Evolutionary conservation across 495 filamentous ascomycete species (phyloP).

Genomic region (Neurospora sp.): DNA sequence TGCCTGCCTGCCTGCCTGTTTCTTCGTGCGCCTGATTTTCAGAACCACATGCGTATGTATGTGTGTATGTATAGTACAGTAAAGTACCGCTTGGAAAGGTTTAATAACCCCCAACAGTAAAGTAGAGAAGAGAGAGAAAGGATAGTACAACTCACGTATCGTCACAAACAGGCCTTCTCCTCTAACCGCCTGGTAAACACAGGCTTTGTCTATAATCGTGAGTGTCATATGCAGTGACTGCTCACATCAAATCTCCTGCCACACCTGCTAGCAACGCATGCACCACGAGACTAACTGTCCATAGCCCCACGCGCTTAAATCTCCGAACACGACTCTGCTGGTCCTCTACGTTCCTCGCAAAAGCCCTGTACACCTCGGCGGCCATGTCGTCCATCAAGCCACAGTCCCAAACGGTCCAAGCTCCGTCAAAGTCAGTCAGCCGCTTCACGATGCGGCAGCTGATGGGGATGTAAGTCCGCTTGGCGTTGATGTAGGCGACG

Average conservation of each 20-base stretch:
- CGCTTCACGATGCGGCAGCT: constrained; percentile 89
- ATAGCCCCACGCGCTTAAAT: constrained; percentile 92
- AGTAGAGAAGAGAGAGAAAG: constrained; percentile 5
- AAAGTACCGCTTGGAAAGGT: neutral
- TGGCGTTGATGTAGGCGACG: constrained; percentile 96
- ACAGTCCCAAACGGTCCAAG: constrained; percentile 91
- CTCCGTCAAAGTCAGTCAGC: constrained; percentile 80
- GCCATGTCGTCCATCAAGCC: constrained; percentile 93
- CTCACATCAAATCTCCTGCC: constrained; percentile 64
- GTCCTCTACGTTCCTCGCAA: constrained; percentile 80
- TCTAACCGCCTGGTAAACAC: neutral
- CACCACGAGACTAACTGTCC: constrained; percentile 82
- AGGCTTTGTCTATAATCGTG: neutral
- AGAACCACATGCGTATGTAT: neutral
- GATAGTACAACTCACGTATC: neutral
- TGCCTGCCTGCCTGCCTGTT: neutral
- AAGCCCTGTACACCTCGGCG: constrained; percentile 86
- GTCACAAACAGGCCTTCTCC: neutral
- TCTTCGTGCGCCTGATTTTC: neutral
- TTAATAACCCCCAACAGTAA: neutral
- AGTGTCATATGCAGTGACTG: neutral
- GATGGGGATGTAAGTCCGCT: constrained; percentile 87
- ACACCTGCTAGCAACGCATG: constrained; percentile 95
- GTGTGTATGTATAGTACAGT: neutral
- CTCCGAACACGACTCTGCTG: constrained; percentile 73